phyloP scores from a whole-genome alignment of 176 grass and related monocot genomes.

The Pontederia crassipes region DNA sequence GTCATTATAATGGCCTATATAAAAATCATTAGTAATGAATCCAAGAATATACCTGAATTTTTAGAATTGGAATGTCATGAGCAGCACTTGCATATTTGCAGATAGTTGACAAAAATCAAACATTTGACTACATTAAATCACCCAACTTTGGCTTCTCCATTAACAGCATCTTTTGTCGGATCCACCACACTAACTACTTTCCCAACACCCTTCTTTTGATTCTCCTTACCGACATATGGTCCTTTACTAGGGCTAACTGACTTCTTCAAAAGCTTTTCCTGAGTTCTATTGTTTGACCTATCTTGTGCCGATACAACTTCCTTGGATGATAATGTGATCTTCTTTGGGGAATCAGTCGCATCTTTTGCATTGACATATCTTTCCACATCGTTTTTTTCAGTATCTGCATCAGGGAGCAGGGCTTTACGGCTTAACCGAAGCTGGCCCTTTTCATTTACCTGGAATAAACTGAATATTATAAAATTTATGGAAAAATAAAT shows the following conservation, averaged over 20 bases:
- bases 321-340: slow-evolving; percentile 9
- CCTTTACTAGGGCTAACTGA: background rate
- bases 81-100: no score
- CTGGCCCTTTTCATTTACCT: slow-evolving; percentile 97
- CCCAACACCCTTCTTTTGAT: slow-evolving; percentile 5
- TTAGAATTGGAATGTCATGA: no score
- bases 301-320: slow-evolving; percentile 24
- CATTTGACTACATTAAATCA: background rate
- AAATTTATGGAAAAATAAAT: background rate
- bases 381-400: slow-evolving; percentile 17
- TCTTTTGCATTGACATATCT: slow-evolving; percentile 23
- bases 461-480: slow-evolving; percentile 15
- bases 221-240: background rate
- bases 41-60: no score
- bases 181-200: background rate
- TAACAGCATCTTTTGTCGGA: slow-evolving; percentile 5
- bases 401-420: slow-evolving; percentile 55
- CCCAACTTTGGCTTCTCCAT: slow-evolving; percentile 1
- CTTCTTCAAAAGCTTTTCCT: slow-evolving; percentile 7
- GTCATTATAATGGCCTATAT: no score
- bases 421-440: slow-evolving; percentile 77
- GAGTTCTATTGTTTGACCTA: background rate
- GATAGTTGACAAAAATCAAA: no score
- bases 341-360: slow-evolving; percentile 18
- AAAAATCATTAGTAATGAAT: no score